These are phyloP conservation scores for Apiotrichum montevideense DNA, from an alignment of 1,284 basidiomycete genomes.

Conservation along the genomic window DNA sequence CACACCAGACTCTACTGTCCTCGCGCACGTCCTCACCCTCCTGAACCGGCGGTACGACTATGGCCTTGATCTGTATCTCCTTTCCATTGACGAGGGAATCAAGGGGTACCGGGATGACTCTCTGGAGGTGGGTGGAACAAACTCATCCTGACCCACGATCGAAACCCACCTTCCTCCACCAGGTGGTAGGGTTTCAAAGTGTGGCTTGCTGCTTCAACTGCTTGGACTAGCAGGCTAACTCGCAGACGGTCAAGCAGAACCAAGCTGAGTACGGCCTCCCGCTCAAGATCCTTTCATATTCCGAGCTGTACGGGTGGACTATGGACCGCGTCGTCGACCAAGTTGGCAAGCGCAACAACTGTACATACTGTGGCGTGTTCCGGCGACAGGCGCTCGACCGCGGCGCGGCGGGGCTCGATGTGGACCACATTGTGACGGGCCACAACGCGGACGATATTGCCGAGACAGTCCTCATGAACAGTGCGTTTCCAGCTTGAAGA, in stretches of 20 bases:
- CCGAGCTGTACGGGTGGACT: constrained; percentile 97
- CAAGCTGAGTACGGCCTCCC: constrained; percentile 92
- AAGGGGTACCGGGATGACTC: constrained; percentile 98
- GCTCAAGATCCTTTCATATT: constrained; percentile 90
- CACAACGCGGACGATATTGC: constrained; percentile 99
- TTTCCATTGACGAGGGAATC: constrained; percentile 98
- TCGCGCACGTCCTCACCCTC: constrained; percentile 93
- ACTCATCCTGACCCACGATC: too few species aligned
- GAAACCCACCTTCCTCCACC: too few species aligned
- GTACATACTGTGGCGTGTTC: constrained; percentile 98
- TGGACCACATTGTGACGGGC: constrained; percentile 97
- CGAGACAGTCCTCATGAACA: constrained; percentile 98
- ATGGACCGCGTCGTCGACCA: constrained; percentile 95
- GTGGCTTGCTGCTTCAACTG: too few species aligned
- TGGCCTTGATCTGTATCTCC: constrained; percentile 80
- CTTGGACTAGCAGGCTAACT: not conserved
- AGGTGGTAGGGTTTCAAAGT: too few species aligned
- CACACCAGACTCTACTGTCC: constrained; percentile 82
- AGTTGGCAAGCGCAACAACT: constrained; percentile 96
- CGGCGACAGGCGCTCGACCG: constrained; percentile 91
- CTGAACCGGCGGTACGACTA: constrained; percentile 92
- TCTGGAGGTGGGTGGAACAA: constrained; percentile 61
- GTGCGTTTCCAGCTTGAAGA: constrained; percentile 51
- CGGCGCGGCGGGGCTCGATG: constrained; percentile 78
- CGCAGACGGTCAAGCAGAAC: constrained; percentile 92